Conservation (phyloP, 163 green algal genomes). For the Trebouxiophyceae sp. region DNA sequence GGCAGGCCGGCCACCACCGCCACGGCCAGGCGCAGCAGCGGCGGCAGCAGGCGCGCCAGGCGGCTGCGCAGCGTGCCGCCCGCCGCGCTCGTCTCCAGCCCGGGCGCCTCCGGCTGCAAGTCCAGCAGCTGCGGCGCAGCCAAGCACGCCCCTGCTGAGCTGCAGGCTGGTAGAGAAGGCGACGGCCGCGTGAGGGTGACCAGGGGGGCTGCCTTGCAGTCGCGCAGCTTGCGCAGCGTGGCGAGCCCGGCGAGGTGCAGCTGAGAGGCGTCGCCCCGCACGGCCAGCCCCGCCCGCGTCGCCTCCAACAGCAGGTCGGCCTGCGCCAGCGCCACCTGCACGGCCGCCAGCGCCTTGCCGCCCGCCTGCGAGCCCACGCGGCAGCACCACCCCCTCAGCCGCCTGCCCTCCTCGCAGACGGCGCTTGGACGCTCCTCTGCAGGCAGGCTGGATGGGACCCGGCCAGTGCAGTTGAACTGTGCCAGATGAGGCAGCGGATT, state of each 20-base stretch:
- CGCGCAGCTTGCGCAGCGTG: slow-evolving; percentile 17
- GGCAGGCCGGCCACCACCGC: slow-evolving; percentile 37
- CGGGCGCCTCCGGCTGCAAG: slow-evolving; percentile 20
- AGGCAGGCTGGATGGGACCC: neutral
- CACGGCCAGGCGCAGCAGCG: slow-evolving; percentile 53
- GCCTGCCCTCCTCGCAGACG: too few relatives aligned
- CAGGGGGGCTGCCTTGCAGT: too few relatives aligned
- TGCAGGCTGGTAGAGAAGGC: too few relatives aligned
- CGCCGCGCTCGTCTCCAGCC: slow-evolving; percentile 32
- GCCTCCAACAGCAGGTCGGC: slow-evolving; percentile 57
- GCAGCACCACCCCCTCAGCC: too few relatives aligned
- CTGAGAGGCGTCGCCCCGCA: slow-evolving; percentile 32
- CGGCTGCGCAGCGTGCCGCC: slow-evolving; percentile 7
- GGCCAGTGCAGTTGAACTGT: neutral
- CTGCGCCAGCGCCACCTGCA: slow-evolving; percentile 44
- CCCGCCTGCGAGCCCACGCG: slow-evolving; percentile 7
- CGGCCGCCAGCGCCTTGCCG: slow-evolving; percentile 10
- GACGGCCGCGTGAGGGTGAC: too few relatives aligned
- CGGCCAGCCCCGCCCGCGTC: too few relatives aligned
- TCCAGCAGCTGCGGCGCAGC: neutral
- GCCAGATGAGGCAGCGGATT: neutral
- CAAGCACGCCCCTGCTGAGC: too few relatives aligned
- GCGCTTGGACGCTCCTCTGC: too few relatives aligned
- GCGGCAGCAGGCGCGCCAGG: slow-evolving; percentile 29
- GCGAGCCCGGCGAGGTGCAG: slow-evolving; percentile 10